phyloP scores from a whole-genome alignment of 805 yeast genomes.

The Metschnikowia dekortorum region DNA sequence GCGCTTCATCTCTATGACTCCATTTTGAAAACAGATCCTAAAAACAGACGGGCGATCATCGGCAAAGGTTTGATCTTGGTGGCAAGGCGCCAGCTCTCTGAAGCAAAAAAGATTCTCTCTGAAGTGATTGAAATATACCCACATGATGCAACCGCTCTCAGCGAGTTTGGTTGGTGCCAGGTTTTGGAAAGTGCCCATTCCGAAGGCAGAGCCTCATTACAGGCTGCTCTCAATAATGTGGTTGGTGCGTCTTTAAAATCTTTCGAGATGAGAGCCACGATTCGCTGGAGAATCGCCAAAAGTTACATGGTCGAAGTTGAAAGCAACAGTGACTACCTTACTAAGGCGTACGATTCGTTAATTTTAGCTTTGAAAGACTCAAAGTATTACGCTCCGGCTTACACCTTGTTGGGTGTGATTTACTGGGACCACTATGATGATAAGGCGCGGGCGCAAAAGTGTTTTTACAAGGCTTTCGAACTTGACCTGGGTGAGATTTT shows the following conservation, averaged over 20 bases:
- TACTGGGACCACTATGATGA: constrained; percentile 60
- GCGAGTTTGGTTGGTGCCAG: constrained; percentile 78
- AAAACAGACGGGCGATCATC: constrained; percentile 58
- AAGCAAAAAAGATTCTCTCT: constrained; percentile 52
- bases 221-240: constrained; percentile 37
- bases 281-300: constrained; percentile 71
- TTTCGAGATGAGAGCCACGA: constrained; percentile 52
- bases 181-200: constrained; percentile 48
- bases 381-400: constrained; percentile 70
- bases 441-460: constrained; percentile 66
- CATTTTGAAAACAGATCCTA: constrained; percentile 40
- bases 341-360: constrained; percentile 53
- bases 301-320: constrained; percentile 42
- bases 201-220: constrained; percentile 51
- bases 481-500: constrained; percentile 68
- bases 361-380: constrained; percentile 60
- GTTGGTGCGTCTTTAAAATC: constrained; percentile 51
- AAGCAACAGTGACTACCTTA: constrained; percentile 21
- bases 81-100: constrained; percentile 54
- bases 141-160: constrained; percentile 52
- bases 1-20: constrained; percentile 71
- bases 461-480: constrained; percentile 87
- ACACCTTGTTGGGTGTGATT: constrained; percentile 74
- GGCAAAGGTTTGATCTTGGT: constrained; percentile 79
- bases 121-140: constrained; percentile 48